Conservation (phyloP, 768 basidiomycete species). For the Tylopilus rubrobrunneus region DNA sequence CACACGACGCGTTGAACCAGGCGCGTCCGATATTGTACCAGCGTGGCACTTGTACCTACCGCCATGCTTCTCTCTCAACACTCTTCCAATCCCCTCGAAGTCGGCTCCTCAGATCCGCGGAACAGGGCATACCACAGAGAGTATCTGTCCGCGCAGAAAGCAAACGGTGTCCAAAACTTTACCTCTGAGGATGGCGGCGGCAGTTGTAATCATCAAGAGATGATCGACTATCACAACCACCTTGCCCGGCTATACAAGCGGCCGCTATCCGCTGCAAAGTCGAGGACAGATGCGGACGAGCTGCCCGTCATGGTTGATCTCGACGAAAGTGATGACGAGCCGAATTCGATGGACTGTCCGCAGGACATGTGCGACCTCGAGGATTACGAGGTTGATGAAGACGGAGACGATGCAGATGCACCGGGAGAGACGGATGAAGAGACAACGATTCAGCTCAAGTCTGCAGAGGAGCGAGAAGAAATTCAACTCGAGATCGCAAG, state of each 20-base stretch:
- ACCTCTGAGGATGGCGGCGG: slow-evolving; percentile 53
- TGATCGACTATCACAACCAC: slow-evolving; percentile 49
- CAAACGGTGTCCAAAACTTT: slow-evolving; percentile 25
- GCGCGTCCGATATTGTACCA: background rate
- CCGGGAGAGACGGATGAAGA: slow-evolving; percentile 56
- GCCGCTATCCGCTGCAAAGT: slow-evolving; percentile 18
- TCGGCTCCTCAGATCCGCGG: slow-evolving; percentile 55
- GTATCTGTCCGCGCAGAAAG: slow-evolving; percentile 35
- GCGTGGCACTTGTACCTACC: background rate
- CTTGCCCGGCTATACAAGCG: slow-evolving; percentile 41
- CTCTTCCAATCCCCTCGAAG: slow-evolving; percentile 72
- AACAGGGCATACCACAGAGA: slow-evolving; percentile 44
- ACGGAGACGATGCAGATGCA: slow-evolving; percentile 33
- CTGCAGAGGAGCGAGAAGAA: slow-evolving; percentile 64
- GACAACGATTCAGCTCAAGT: slow-evolving; percentile 51
- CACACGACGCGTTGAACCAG: slow-evolving; percentile 7
- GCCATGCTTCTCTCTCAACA: slow-evolving; percentile 56
- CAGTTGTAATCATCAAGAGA: slow-evolving; percentile 35
- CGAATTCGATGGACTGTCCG: slow-evolving; percentile 34
- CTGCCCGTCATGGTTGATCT: slow-evolving; percentile 39
- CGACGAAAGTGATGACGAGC: slow-evolving; percentile 43
- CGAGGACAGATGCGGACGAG: slow-evolving; percentile 21
- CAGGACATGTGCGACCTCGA: slow-evolving; percentile 35
- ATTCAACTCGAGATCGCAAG: slow-evolving; percentile 76
- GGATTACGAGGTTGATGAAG: slow-evolving; percentile 33